Conservation (phyloP, 257 asterid species). For the Nicotiana benthamiana region DNA sequence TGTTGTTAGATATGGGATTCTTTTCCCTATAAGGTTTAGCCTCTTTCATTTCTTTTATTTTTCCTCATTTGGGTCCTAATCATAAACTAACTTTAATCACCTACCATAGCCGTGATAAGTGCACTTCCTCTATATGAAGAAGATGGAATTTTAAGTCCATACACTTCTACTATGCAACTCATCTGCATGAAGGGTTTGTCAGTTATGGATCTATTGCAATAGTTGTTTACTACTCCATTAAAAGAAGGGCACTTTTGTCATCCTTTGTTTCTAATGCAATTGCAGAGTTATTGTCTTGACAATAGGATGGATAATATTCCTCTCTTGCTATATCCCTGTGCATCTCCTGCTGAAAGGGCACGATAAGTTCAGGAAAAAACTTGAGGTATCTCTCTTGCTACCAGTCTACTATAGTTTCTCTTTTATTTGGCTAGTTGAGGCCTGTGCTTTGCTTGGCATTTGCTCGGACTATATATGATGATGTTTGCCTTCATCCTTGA, state of each 20-base stretch:
- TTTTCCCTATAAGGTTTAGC: constrained; percentile 74
- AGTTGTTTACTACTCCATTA: background rate
- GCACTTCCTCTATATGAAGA: background rate
- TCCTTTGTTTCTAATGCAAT: constrained; percentile 1
- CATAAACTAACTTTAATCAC: background rate
- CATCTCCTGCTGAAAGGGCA: constrained; percentile 84
- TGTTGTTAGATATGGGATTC: constrained; percentile 72
- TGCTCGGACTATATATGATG: background rate
- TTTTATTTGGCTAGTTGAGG: background rate
- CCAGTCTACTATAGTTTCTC: background rate
- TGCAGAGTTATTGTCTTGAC: constrained; percentile 84
- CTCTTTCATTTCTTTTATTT: background rate
- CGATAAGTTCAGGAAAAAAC: constrained; percentile 65
- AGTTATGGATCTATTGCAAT: background rate
- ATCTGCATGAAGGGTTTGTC: background rate
- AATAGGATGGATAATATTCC: constrained; percentile 91
- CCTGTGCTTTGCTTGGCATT: background rate
- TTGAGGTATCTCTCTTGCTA: constrained; percentile 55
- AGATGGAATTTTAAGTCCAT: background rate
- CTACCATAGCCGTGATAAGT: background rate
- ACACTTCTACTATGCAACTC: background rate
- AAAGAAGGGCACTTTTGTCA: background rate
- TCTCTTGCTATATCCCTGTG: constrained; percentile 90
- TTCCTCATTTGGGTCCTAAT: background rate
- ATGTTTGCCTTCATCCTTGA: background rate